Evolutionary conservation across 2,329 filamentous ascomycete genomes (phyloP), one percentile per base, ranked within the genome.

Genomic region (Alternaria consortialis): DNA sequence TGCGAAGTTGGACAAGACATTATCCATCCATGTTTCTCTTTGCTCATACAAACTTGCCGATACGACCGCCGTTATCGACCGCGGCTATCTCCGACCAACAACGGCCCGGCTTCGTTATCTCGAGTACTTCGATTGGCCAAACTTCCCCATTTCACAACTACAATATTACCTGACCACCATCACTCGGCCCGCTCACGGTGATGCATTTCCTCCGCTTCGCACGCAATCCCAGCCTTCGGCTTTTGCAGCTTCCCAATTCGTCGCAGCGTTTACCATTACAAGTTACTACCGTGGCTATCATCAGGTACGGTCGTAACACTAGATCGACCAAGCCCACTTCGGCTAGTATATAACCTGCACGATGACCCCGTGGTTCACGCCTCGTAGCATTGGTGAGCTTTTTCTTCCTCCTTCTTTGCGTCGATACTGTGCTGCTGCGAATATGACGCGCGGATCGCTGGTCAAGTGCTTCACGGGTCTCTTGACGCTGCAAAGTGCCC

Each of bases 401-500:
- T 20, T 63, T 58, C 51, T 53, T 54, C 56, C 32, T 61, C 29
- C 44, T 7, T 58, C 56, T 39, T 50, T 68, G 60, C 56, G 40
- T 60, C 56, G 52, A 40, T 46, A 59, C 25, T 55, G 51, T 44
- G 25, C 54, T 53, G 47, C 47, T 50, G 57, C 34, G n/a, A 59
- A 25, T 37, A 77, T 77, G 74, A 60, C 67, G 42, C 69, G 60
- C 40, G 61, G 56, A 60, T 58, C 61, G 34, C 44, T 71, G 32
- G 62, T 54, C 40, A 67, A 67, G 42, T 70, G 62, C 55, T 50
- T 76, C 23, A 64, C 69, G 8, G 69, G 73, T 31, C 58, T 75
- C 12, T 66, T 76, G 59, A 70, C 68, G 23, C 53, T 77, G 60
- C 73, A 74, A 47, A 63, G 65, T 31, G 71, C 67, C 7, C 53